Evolutionary conservation across 805 yeast genomes (phyloP).

Genomic region (Nakazawaea molendinolei): DNA sequence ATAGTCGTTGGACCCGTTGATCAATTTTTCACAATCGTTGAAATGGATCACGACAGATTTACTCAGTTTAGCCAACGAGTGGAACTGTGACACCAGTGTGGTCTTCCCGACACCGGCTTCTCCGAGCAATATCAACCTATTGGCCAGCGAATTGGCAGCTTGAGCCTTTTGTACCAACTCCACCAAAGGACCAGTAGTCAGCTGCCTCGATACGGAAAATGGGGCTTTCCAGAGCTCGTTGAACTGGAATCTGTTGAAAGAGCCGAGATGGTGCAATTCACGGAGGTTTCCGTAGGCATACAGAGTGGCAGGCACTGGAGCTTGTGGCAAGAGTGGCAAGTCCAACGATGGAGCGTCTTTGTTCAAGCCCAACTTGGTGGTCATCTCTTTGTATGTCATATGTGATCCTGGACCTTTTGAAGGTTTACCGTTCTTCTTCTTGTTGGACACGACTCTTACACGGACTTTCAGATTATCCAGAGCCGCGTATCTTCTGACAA

Average conservation of each 20-base stretch:
- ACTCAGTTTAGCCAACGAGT: constrained; percentile 42
- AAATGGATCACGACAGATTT: constrained; percentile 53
- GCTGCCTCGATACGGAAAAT: constrained; percentile 47
- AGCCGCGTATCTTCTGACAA: background rate
- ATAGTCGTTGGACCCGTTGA: constrained; percentile 73
- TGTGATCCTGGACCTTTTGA: constrained; percentile 10
- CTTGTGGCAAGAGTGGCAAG: constrained; percentile 1
- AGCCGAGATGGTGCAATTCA: constrained; percentile 46
- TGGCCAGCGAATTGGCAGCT: constrained; percentile 28
- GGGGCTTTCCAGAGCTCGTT: constrained; percentile 61
- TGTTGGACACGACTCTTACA: constrained; percentile 8
- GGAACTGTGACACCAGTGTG: constrained; percentile 61
- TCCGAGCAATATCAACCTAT: constrained; percentile 56
- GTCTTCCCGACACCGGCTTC: constrained; percentile 78
- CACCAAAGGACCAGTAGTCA: constrained; percentile 34
- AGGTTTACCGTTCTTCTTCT: constrained; percentile 11
- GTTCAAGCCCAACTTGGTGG: constrained; percentile 2
- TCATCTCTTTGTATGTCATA: constrained; percentile 10
- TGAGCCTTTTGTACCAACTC: constrained; percentile 31
- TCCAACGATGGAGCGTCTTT: constrained; percentile 1
- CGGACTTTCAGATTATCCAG: constrained; percentile 8
- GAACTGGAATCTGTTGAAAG: constrained; percentile 62
- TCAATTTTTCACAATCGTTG: constrained; percentile 50
- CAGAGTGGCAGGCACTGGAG: background rate
- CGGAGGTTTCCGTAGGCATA: constrained; percentile 36